Conservation (phyloP, 2,329 filamentous ascomycete species). For the Fusarium nygamai region DNA sequence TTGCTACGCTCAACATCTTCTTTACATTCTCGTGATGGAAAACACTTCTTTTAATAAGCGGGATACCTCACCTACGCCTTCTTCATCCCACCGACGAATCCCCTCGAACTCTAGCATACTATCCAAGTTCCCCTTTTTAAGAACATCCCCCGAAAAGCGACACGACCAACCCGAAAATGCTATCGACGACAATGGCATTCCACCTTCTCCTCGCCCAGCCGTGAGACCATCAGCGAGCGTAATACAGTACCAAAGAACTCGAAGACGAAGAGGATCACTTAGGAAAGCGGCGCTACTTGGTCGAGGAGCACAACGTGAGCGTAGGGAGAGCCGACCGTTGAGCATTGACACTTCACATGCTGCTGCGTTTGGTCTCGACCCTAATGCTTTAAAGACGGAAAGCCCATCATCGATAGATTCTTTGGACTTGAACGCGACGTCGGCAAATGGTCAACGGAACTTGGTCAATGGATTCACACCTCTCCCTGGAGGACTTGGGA, state of each 20-base stretch:
- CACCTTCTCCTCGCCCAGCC: constrained; percentile 48
- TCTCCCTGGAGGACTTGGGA: constrained; percentile 41
- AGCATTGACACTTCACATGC: constrained; percentile 54
- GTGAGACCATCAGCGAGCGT: constrained; percentile 44
- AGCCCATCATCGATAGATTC: constrained; percentile 44
- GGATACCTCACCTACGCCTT: constrained; percentile 25
- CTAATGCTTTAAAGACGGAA: constrained; percentile 32
- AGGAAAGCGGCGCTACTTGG: constrained; percentile 87
- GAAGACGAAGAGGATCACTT: constrained; percentile 83
- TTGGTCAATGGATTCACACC: constrained; percentile 59
- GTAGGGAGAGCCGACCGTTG: constrained; percentile 61
- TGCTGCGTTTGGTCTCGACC: constrained; percentile 32
- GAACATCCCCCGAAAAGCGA: constrained; percentile 50
- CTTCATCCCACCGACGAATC: constrained; percentile 53
- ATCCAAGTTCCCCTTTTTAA: constrained; percentile 75
- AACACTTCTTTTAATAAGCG: not conserved
- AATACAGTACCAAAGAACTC: constrained; percentile 59
- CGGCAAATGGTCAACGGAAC: constrained; percentile 56
- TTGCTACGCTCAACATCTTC: not conserved
- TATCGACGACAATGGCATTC: constrained; percentile 49
- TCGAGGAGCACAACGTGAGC: constrained; percentile 72
- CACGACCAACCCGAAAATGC: constrained; percentile 49
- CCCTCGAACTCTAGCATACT: constrained; percentile 71
- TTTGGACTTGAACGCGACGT: constrained; percentile 58
- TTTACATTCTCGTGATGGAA: constrained; percentile 28